Evolutionary conservation across 768 basidiomycete genomes (phyloP).

Genomic region (Pleurotus pulmonarius): DNA sequence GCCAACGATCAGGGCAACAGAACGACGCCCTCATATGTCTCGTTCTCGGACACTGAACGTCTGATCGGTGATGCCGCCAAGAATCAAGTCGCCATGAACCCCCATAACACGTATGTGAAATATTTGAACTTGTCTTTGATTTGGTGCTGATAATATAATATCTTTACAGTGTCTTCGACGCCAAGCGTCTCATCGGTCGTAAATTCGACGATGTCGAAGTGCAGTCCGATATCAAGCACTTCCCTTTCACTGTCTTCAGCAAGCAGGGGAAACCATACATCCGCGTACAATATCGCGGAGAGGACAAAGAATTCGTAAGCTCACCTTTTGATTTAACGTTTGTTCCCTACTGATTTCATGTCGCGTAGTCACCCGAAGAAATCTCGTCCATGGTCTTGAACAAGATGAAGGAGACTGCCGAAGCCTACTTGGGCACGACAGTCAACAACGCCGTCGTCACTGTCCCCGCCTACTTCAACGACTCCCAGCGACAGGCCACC

Average conservation of each 20-base stretch:
- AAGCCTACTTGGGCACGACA: constrained; percentile 97
- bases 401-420: constrained; percentile 99
- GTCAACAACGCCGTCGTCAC: constrained; percentile 99
- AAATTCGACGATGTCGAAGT: constrained; percentile 91
- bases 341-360: constrained; percentile 19
- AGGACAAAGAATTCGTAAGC: constrained; percentile 92
- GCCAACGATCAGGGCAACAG: constrained; percentile 99
- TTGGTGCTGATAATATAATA: neutral
- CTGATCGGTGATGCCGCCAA: constrained; percentile 98
- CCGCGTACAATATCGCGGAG: constrained; percentile 91
- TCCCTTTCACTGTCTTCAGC: constrained; percentile 97
- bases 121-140: neutral
- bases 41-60: constrained; percentile 95
- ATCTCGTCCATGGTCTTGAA: constrained; percentile 99
- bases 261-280: constrained; percentile 97
- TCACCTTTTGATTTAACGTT: neutral
- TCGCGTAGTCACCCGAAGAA: constrained; percentile 80
- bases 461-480: constrained; percentile 99
- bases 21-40: constrained; percentile 98
- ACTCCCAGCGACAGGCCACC: constrained; percentile 98
- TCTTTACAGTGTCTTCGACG: constrained; percentile 73
- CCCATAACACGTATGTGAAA: constrained; percentile 67
- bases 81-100: constrained; percentile 99
- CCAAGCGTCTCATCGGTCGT: constrained; percentile 97
- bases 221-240: constrained; percentile 77